Base-by-base conservation (phyloP, 192 early-diverging fungal species). In the Linnemannia exigua region DNA sequence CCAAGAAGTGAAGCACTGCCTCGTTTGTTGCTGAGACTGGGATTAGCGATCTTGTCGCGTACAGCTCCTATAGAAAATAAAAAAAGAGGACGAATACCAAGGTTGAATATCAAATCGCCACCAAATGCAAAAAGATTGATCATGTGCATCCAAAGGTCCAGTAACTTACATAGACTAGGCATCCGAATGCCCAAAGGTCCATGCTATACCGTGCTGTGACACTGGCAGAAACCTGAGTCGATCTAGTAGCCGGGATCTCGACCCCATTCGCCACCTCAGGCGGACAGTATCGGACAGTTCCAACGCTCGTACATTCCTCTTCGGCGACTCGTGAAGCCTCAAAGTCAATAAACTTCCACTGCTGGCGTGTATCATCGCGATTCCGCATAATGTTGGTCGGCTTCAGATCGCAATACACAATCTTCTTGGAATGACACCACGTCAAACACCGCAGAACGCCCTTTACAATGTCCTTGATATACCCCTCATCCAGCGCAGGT, bases 351-450 rank as follows among this genome's bases (percentile, higher is more conserved):
- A 91, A 37, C 61, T 91, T 91, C 88, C 90, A 91, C 25, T 83
- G 88, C 6, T 76, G 77, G 9, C 84, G 73, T 33, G 78, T 48
- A 28, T 84, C 72, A 44, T 84, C 82, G 31, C 74, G 68, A 28
- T 89, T 83, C 20, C 87, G 87, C 90, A 91, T 91, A 35, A 91
- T 79, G 52, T 91, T 91, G 31, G 88, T 88, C 12, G 90, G 90
- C 25, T 91, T 91, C n/a, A 91, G 63, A 51, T 91, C 90, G 78
- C 90, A 91, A 37, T 89, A 91, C 7, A 89, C 90, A 84, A 91
- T 88, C 50, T 67, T 77, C 79, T 74, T 74, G 22, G 84, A 83
- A 61, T 91, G 90, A 63, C 88, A 89, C 90, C 90, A 91, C 2
- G 37, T 73, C 19, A 91, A 48, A 72, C 88, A 89, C 5, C 87